phyloP scores from a whole-genome alignment of 2,329 filamentous ascomycete species.

The Fusarium brevicatenulatum region DNA sequence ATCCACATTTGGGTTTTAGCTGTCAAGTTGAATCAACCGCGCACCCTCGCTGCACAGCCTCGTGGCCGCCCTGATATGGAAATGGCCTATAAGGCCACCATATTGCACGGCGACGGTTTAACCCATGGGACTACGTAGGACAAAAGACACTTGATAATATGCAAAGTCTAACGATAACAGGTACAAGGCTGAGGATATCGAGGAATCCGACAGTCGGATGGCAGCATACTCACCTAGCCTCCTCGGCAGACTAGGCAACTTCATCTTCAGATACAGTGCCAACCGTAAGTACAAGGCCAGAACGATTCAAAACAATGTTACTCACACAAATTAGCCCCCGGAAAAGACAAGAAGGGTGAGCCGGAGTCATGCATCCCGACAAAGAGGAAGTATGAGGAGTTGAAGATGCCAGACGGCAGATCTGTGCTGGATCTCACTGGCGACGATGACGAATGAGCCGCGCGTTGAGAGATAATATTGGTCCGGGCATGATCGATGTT shows the following conservation, averaged over 20 bases:
- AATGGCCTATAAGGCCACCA: not conserved
- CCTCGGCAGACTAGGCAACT: not conserved
- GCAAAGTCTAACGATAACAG: not conserved
- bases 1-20: not conserved
- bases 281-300: not conserved
- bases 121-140: not conserved
- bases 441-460: not conserved
- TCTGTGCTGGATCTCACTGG: not conserved
- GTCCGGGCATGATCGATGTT: fast-evolving
- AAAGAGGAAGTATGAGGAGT: not conserved
- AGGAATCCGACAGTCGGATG: fast-evolving
- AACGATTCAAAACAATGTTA: fast-evolving
- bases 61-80: not conserved
- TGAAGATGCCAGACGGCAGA: not conserved
- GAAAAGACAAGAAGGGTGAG: not conserved
- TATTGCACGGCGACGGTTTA: not conserved
- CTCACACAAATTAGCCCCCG: fast-evolving
- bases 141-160: not conserved
- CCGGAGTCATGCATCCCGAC: not conserved
- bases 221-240: not conserved
- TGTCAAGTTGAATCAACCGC: not conserved
- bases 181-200: not conserved
- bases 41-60: fast-evolving
- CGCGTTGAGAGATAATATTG: fast-evolving
- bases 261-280: not conserved